Conservation (phyloP, 345 rosid genomes). For the Pistacia integerrima region DNA sequence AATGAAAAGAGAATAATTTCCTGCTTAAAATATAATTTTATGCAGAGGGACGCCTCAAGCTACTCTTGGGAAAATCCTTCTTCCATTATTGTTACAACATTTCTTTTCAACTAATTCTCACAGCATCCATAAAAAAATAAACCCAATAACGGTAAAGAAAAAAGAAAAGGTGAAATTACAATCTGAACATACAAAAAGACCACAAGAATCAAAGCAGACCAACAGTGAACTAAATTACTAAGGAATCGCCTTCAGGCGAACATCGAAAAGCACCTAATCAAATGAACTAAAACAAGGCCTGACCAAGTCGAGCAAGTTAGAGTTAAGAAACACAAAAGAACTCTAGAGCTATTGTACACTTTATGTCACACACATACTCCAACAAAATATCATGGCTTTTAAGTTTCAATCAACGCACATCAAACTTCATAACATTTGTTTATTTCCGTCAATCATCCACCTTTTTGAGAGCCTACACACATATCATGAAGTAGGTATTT, state of each 20-base stretch:
- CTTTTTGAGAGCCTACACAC: background rate
- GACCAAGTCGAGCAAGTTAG: background rate
- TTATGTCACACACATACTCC: background rate
- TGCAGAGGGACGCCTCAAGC: background rate
- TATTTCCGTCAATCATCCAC: background rate
- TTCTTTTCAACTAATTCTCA: background rate
- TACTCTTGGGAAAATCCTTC: background rate
- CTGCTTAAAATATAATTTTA: background rate
- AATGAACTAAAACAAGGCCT: background rate
- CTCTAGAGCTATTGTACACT: background rate
- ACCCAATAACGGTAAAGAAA: background rate
- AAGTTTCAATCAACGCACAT: background rate
- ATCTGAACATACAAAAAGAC: background rate
- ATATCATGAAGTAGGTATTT: background rate
- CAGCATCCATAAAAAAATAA: background rate
- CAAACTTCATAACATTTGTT: background rate
- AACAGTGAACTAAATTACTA: background rate
- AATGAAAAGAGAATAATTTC: background rate
- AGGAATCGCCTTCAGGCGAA: background rate
- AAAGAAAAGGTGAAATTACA: background rate
- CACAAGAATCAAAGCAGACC: background rate
- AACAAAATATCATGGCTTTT: background rate
- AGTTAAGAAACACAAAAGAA: background rate
- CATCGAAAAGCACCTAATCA: background rate
- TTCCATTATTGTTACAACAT: background rate